A percentile compares a stretch with the other conserved stretches of the same genome.
Conservation (phyloP, 768 basidiomycete genomes). For the Candolleomyces aberdarensis region DNA sequence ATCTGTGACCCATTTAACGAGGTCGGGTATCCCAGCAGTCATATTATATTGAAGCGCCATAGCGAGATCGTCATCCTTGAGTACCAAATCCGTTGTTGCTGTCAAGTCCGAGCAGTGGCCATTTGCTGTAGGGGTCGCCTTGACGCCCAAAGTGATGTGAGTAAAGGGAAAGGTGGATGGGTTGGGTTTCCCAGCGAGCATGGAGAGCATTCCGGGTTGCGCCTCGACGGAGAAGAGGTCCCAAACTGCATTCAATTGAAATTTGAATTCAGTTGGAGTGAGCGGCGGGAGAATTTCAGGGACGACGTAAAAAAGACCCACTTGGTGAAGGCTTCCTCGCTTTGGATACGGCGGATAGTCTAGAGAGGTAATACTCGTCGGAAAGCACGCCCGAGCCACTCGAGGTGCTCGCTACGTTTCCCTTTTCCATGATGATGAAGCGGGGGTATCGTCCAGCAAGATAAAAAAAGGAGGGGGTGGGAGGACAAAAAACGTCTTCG, state of each 20-base stretch:
- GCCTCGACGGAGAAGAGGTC: slow-evolving; percentile 62
- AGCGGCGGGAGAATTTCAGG: neutral
- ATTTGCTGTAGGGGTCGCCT: slow-evolving; percentile 24
- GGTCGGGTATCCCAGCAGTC: slow-evolving; percentile 54
- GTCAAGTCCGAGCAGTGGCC: slow-evolving; percentile 19
- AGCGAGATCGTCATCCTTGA: slow-evolving; percentile 51
- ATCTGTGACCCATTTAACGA: slow-evolving; percentile 54
- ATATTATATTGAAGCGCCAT: slow-evolving; percentile 63
- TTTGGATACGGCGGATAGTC: slow-evolving; percentile 2
- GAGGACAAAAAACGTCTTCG: too few relatives aligned
- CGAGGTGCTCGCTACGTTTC: too few relatives aligned
- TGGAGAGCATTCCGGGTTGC: slow-evolving; percentile 58
- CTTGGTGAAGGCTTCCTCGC: slow-evolving; percentile 46
- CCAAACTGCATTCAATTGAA: slow-evolving; percentile 33
- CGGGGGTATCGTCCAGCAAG: too few relatives aligned
- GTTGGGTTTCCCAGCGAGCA: slow-evolving; percentile 82
- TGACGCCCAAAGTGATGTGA: slow-evolving; percentile 52
- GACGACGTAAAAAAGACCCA: slow-evolving; percentile 19
- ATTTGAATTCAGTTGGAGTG: neutral
- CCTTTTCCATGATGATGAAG: too few relatives aligned
- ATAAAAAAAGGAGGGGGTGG: too few relatives aligned
- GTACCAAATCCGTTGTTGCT: slow-evolving; percentile 30
- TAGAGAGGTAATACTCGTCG: slow-evolving; percentile 1
- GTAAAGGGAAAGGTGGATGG: slow-evolving; percentile 75
- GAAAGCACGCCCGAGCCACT: neutral